Evolutionary conservation across 768 basidiomycete species (phyloP).

Genomic region (Tremella mesenterica): DNA sequence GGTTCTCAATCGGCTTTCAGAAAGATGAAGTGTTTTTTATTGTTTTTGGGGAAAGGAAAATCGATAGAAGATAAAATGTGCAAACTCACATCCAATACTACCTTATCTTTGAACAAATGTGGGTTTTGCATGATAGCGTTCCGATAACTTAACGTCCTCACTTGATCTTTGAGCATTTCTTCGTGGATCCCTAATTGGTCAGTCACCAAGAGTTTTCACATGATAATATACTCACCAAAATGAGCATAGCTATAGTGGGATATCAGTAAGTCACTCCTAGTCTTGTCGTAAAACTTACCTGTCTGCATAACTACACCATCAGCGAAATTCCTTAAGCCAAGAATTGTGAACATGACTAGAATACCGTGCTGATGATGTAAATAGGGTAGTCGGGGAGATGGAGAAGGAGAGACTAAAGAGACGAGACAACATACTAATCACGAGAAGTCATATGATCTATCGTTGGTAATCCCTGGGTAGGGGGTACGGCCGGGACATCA

Average conservation of each 20-base stretch:
- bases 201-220: background rate
- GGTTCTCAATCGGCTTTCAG: no score
- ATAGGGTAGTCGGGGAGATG: no score
- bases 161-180: constrained; percentile 96
- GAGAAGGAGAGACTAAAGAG: no score
- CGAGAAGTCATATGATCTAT: constrained; percentile 39
- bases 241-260: constrained; percentile 29
- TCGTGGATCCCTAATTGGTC: constrained; percentile 74
- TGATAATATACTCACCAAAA: constrained; percentile 18
- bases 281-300: constrained; percentile 15
- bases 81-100: constrained; percentile 63
- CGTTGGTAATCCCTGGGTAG: constrained; percentile 28
- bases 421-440: constrained; percentile 39
- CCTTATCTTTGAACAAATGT: constrained; percentile 92
- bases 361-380: no score
- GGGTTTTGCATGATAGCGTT: constrained; percentile 87
- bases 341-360: constrained; percentile 1
- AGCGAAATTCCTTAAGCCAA: background rate
- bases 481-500: constrained; percentile 7
- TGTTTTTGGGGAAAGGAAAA: background rate
- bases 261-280: background rate
- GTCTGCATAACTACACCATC: constrained; percentile 33
- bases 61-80: background rate
- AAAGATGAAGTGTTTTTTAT: background rate
- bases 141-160: constrained; percentile 91